Conservation (phyloP, 805 yeast species). For the Starmerella floris region DNA sequence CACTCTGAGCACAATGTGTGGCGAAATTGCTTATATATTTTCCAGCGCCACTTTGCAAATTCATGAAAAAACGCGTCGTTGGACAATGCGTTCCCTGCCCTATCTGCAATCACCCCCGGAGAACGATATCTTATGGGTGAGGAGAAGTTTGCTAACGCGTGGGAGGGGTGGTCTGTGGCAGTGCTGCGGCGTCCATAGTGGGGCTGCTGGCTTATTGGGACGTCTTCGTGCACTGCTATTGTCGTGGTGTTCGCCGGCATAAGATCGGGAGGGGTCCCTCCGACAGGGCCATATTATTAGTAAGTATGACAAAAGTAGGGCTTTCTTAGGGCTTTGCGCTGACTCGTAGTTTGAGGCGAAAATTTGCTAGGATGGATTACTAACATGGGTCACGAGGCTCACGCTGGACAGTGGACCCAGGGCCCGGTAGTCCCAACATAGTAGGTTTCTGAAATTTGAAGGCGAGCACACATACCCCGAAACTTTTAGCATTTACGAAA, state of each 20-base stretch:
- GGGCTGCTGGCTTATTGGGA: too few relatives aligned
- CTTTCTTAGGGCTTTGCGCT: too few relatives aligned
- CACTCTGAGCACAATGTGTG: too few relatives aligned
- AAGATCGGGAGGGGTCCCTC: too few relatives aligned
- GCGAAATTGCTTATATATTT: too few relatives aligned
- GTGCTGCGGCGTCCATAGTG: too few relatives aligned
- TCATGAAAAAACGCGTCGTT: not conserved
- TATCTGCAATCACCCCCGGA: not conserved
- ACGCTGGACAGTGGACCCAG: not conserved
- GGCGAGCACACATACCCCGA: not conserved
- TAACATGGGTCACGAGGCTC: not conserved
- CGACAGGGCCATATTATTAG: too few relatives aligned
- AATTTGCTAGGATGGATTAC: not conserved
- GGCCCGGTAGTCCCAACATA: not conserved
- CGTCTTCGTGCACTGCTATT: too few relatives aligned
- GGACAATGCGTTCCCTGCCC: not conserved
- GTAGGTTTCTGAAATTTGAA: conserved; percentile 1
- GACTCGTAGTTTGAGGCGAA: too few relatives aligned
- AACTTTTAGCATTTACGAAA: conserved; percentile 4
- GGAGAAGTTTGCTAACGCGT: not conserved
- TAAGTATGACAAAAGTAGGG: not conserved
- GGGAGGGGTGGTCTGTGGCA: too few relatives aligned
- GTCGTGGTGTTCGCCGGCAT: too few relatives aligned
- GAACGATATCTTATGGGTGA: not conserved
- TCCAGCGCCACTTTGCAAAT: too few relatives aligned